Evolutionary conservation across 306 rosid genomes (phyloP), one percentile per base, ranked within the genome.

Genomic region (Boehmeria nivea): DNA sequence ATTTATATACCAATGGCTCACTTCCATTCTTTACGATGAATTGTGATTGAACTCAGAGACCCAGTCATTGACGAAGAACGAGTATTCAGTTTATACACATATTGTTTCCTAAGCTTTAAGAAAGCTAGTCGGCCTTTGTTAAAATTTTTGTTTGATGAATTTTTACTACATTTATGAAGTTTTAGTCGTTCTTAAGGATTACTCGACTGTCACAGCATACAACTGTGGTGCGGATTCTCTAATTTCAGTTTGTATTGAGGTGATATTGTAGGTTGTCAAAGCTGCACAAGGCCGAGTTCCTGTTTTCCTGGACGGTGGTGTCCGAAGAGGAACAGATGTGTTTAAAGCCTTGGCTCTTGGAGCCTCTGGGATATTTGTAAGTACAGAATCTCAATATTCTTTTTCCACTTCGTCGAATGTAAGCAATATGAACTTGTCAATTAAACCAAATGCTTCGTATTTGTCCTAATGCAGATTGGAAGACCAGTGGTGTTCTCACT

Each of bases 281-380:
- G 99, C 94, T 63, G 95, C 94, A 54, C 85, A 78, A 64, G 99
- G 99, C 1, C 78, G 72, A n/a, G 14, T 93, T 78, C 99, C 99
- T 3, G 95, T 93, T 5, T 88, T 93, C 61, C 36, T 93, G 80
- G 99, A 93, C 43, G 96, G 99, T 27, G 99, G 99, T 60, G 89
- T 93, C 0, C 87, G 90, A 12, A 88, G 96, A 63, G 99, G 99
- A 74, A 93, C 95, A 6, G 99, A 93, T 64, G 95, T 93, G 17
- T 93, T 93, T 70, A 93, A 93, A 74, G 99, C 99, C 56, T 74
- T 93, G 76, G 99, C 99, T 11, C 81, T 93, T 1, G 99, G 99
- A 57, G 99, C 99, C 50, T 77, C 99, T 12, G 99, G 96, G 61
- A 68, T 93, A 50, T 93, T 93, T 76, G 99, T 93, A 49, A 84